Evolutionary conservation across 2,329 filamentous ascomycete genomes (phyloP), one percentile per base, ranked within the genome.

Genomic region (Colletotrichum sp.): DNA sequence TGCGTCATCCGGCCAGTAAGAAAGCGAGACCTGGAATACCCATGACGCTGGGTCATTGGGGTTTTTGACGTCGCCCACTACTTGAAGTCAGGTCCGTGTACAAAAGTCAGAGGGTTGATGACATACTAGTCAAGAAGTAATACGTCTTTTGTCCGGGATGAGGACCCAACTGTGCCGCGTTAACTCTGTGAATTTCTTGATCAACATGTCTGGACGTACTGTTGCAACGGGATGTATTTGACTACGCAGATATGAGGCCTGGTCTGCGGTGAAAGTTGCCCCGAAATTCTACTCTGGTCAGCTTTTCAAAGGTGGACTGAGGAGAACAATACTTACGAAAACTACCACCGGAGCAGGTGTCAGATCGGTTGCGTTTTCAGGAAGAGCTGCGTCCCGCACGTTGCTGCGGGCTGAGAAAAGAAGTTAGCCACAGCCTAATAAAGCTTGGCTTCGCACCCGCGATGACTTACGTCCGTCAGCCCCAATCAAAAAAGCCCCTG

Each of bases 251-350:
- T n/a, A 5, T 44, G 39, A 44, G 3, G 39, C 39, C 39, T 44
- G 39, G 2, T 44, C 39, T 44, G 19, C 39, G 9, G 39, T n/a
- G 19, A 44, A 44, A n/a, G 39, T 44, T n/a, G 19, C 19, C 39
- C 39, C 39, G 19, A 44, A 44, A n/a, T 44, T 44, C 39, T 44
- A 44, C 19, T 0, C 19, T 44, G 9, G 39, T 44, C 39, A 44
- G 39, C 39, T 11, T n/a, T 11, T n/a, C 2, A 5, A n/a, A 12
- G 3, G 19, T 2, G 19, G 2, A n/a, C 9, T n/a, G 5, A 19
- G 19, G 39, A 44, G 19, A n/a, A 1, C 5, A 44, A 44, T 44
- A 12, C 19, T n/a, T n/a, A 44, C 39, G 3, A 44, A 12, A 11
- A 44, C 39, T 11, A n/a, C 9, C 19, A 44, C 9, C 9, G 39